Percentiles rank a stretch among this genome's conserved stretches.
Evolutionary conservation across 306 rosid species (phyloP).

Genomic region (Dryas drummondii): DNA sequence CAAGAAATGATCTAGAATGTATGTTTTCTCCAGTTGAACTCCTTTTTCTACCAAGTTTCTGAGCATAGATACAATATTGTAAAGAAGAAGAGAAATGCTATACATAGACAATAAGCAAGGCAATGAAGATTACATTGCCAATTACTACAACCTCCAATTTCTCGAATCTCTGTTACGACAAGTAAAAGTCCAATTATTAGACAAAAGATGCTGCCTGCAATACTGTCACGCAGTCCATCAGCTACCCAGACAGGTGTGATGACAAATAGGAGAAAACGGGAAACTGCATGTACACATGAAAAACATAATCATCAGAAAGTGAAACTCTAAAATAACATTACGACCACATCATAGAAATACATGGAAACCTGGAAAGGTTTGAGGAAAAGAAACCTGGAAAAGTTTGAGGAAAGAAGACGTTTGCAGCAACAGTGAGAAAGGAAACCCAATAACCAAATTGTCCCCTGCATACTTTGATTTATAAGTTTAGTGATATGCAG

Average conservation of each 20-base stretch:
- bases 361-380: constrained; percentile 36
- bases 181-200: constrained; percentile 31
- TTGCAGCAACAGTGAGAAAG: constrained; percentile 39
- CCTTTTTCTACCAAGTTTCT: constrained; percentile 21
- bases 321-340: background rate
- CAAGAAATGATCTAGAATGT: background rate
- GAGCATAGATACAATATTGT: constrained; percentile 34
- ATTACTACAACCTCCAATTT: constrained; percentile 17
- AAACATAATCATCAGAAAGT: constrained; percentile 5
- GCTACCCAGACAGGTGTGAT: constrained; percentile 36
- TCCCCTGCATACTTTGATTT: constrained; percentile 36
- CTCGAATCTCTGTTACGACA: constrained; percentile 24
- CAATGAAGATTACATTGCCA: constrained; percentile 21
- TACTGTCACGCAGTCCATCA: constrained; percentile 35
- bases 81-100: constrained; percentile 36
- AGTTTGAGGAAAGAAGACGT: constrained; percentile 32
- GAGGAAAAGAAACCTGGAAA: constrained; percentile 43
- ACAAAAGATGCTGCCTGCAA: constrained; percentile 39
- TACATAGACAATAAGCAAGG: constrained; percentile 29
- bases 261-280: constrained; percentile 46
- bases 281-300: constrained; percentile 29
- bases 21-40: background rate
- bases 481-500: background rate
- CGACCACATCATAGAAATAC: background rate
- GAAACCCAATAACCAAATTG: constrained; percentile 48